A percentile compares a stretch with the other conserved stretches of the same genome.
phyloP scores from a whole-genome alignment of 1,284 basidiomycete genomes.

The Marasmius oreades region DNA sequence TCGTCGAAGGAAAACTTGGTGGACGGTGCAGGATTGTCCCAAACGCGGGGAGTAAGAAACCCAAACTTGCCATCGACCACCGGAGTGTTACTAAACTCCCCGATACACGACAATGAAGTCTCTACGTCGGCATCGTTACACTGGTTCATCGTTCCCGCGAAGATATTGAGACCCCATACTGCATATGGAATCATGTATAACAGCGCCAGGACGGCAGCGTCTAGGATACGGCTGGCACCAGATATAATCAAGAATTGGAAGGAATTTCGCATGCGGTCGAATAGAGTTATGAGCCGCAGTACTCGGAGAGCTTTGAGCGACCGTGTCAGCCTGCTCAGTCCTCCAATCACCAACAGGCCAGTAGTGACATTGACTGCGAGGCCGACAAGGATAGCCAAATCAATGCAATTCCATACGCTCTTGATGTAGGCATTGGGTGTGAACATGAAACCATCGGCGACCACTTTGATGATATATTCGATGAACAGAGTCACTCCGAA shows the following conservation, averaged over 20 bases:
- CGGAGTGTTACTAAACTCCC: slow-evolving; percentile 70
- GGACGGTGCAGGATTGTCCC: slow-evolving; percentile 84
- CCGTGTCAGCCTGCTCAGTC: slow-evolving; percentile 79
- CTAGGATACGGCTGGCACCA: slow-evolving; percentile 83
- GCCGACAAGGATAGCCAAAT: slow-evolving; percentile 84
- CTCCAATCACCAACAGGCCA: slow-evolving; percentile 76
- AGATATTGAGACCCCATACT: slow-evolving; percentile 96
- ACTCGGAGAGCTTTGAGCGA: slow-evolving; percentile 89
- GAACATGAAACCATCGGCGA: slow-evolving; percentile 91
- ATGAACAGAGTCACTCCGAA: slow-evolving; percentile 77
- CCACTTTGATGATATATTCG: slow-evolving; percentile 89
- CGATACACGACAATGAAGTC: slow-evolving; percentile 66
- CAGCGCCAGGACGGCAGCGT: slow-evolving; percentile 90
- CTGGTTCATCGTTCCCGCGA: slow-evolving; percentile 78
- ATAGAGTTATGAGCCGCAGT: slow-evolving; percentile 86
- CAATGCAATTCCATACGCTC: slow-evolving; percentile 91
- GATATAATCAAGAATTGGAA: slow-evolving; percentile 92
- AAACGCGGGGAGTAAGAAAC: slow-evolving; percentile 81
- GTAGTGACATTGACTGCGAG: slow-evolving; percentile 82
- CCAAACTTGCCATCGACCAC: slow-evolving; percentile 48
- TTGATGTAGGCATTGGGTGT: slow-evolving; percentile 93
- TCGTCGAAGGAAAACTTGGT: slow-evolving; percentile 91
- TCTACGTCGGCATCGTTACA: slow-evolving; percentile 76
- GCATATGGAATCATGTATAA: slow-evolving; percentile 97
- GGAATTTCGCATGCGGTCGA: slow-evolving; percentile 83